A percentile compares a stretch with the other conserved stretches of the same genome.
phyloP scores from a whole-genome alignment of 1,139 yeast species.

The Saccharomyces pastorianus region DNA sequence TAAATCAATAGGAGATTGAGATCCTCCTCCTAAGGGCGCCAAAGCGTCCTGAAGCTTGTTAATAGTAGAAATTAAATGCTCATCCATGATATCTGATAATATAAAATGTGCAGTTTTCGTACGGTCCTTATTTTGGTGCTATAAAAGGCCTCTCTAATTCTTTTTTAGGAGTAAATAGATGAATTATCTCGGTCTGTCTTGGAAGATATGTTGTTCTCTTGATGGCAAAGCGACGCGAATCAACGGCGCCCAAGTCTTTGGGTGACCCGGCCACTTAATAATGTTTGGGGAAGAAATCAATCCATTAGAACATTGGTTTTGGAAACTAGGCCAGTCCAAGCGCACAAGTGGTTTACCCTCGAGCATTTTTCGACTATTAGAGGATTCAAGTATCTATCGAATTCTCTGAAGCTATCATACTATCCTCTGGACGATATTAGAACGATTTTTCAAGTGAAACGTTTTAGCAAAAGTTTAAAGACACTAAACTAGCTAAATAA shows the following conservation, averaged over 20 bases:
- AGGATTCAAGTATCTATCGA: not conserved
- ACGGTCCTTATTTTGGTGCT: not conserved
- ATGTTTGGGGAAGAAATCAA: not conserved
- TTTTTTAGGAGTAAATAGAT: not conserved
- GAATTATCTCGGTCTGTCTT: not conserved
- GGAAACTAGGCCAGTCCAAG: not conserved
- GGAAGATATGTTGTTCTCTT: not conserved
- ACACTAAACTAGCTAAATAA: not conserved
- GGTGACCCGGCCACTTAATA: not conserved
- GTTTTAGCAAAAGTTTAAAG: not conserved
- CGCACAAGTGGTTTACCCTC: not conserved
- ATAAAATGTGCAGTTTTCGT: not conserved
- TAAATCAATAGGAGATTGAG: conserved; percentile 75
- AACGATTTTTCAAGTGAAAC: not conserved
- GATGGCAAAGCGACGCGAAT: conserved; percentile 1
- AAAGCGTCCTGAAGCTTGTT: conserved; percentile 90
- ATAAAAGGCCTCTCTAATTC: not conserved
- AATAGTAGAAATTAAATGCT: conserved; percentile 78
- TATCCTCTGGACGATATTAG: not conserved
- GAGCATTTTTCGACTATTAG: not conserved
- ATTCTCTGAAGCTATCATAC: not conserved
- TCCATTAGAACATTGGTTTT: not conserved
- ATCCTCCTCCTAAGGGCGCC: conserved; percentile 87
- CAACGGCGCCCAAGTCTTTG: not conserved
- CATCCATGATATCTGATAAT: conserved; percentile 54